Evolutionary conservation across 1,284 basidiomycete genomes (phyloP).

Genomic region (Fomitopsis betulina): DNA sequence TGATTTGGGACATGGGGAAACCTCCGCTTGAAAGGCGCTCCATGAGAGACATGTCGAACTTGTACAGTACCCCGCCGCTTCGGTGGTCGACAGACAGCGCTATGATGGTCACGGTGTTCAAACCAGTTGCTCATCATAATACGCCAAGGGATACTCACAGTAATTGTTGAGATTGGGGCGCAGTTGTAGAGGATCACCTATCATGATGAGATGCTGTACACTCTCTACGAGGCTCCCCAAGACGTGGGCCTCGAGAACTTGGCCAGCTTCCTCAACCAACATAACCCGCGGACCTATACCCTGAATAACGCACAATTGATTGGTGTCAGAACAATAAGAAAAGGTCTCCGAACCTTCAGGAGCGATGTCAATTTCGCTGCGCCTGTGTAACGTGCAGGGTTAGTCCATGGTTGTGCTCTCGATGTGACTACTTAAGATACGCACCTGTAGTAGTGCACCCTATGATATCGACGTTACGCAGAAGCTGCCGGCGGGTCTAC

Average conservation of each 20-base stretch:
- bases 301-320: constrained; percentile 19
- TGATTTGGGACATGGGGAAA: constrained; percentile 37
- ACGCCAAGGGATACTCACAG: constrained; percentile 34
- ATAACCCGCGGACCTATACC: constrained; percentile 29
- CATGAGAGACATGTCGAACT: constrained; percentile 45
- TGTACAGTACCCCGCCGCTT: constrained; percentile 31
- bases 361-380: constrained; percentile 60
- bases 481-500: constrained; percentile 37
- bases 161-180: constrained; percentile 64
- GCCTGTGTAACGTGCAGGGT: constrained; percentile 31
- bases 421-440: background rate
- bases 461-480: constrained; percentile 53
- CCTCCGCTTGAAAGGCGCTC: constrained; percentile 36
- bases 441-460: constrained; percentile 68
- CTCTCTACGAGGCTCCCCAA: constrained; percentile 52
- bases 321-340: background rate
- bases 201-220: constrained; percentile 20
- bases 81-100: constrained; percentile 35
- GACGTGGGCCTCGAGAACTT: constrained; percentile 73
- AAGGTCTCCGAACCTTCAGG: constrained; percentile 39
- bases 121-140: background rate
- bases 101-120: background rate
- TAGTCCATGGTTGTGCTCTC: too few relatives aligned
- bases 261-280: constrained; percentile 55
- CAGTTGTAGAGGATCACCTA: constrained; percentile 48